A percentile compares a stretch with the other conserved stretches of the same genome.
phyloP scores from a whole-genome alignment of 208 protist species.

The Leishmania amazonensis region DNA sequence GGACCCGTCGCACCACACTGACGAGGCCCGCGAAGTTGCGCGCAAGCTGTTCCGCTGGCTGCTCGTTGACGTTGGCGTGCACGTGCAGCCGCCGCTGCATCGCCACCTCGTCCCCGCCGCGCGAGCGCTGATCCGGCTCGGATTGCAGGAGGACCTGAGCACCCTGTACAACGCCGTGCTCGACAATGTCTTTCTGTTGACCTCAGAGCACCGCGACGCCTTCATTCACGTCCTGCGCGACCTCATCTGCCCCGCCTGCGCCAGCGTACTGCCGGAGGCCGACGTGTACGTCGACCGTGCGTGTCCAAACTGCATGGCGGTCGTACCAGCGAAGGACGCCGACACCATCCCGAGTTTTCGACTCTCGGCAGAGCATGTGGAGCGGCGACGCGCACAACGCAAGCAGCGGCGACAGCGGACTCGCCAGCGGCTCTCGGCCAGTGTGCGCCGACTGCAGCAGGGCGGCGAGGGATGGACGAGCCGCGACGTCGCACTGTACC shows the following conservation, averaged over 20 bases:
- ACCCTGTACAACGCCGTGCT: slow-evolving; percentile 83
- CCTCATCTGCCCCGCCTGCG: slow-evolving; percentile 74
- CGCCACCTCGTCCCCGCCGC: slow-evolving; percentile 72
- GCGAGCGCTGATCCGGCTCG: slow-evolving; percentile 71
- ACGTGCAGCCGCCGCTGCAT: slow-evolving; percentile 74
- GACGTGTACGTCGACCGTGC: slow-evolving; percentile 69
- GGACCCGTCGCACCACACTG: slow-evolving; percentile 71
- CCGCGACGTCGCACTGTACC: slow-evolving; percentile 23
- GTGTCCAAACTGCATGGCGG: slow-evolving; percentile 70
- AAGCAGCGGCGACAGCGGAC: slow-evolving; percentile 37
- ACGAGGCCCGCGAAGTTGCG: slow-evolving; percentile 68
- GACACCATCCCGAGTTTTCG: slow-evolving; percentile 64
- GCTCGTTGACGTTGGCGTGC: slow-evolving; percentile 77
- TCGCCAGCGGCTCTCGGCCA: slow-evolving; percentile 42
- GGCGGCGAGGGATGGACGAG: background rate
- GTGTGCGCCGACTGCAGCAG: slow-evolving; percentile 36
- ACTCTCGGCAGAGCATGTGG: slow-evolving; percentile 68
- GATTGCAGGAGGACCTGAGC: slow-evolving; percentile 67
- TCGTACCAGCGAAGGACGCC: slow-evolving; percentile 62
- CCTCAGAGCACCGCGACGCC: slow-evolving; percentile 55
- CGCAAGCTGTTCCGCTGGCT: slow-evolving; percentile 83
- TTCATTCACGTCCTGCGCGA: slow-evolving; percentile 80
- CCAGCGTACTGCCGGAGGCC: slow-evolving; percentile 52
- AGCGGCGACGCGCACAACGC: slow-evolving; percentile 50
- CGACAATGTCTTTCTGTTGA: slow-evolving; percentile 74